These are phyloP conservation scores for Rhododendron griersonianum DNA, from an alignment of 148 eudicot species.

Conservation along the genomic window DNA sequence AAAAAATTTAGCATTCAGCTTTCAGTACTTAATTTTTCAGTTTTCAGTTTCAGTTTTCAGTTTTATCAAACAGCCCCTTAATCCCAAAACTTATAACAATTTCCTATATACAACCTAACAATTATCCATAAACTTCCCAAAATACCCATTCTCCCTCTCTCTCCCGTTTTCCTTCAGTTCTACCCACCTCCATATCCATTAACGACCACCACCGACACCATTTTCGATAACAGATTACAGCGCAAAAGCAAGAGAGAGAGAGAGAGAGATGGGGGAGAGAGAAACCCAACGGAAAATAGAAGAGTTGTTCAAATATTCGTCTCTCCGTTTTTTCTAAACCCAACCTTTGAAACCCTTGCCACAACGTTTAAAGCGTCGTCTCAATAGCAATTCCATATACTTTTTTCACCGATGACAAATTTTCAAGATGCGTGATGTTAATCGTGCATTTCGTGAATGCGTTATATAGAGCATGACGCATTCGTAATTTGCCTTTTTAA, in stretches of 20 bases:
- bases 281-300: background rate
- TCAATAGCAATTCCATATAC: background rate
- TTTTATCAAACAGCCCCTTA: too few relatives aligned
- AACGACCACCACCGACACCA: too few relatives aligned
- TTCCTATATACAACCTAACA: too few relatives aligned
- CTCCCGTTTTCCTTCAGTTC: too few relatives aligned
- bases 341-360: background rate
- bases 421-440: background rate
- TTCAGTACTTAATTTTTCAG: too few relatives aligned
- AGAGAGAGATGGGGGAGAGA: background rate
- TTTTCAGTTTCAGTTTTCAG: too few relatives aligned
- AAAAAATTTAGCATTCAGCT: too few relatives aligned
- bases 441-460: constrained; percentile 8
- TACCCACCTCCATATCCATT: too few relatives aligned
- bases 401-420: background rate
- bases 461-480: background rate
- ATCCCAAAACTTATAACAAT: too few relatives aligned
- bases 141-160: too few relatives aligned
- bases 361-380: background rate
- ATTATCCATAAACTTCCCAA: too few relatives aligned
- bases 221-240: background rate
- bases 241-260: background rate
- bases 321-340: background rate
- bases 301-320: background rate
- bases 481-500: constrained; percentile 24